Evolutionary conservation across 805 yeast species (phyloP), one percentile per base, ranked within the genome.

Genomic region (Saturnispora kantuleensis): DNA sequence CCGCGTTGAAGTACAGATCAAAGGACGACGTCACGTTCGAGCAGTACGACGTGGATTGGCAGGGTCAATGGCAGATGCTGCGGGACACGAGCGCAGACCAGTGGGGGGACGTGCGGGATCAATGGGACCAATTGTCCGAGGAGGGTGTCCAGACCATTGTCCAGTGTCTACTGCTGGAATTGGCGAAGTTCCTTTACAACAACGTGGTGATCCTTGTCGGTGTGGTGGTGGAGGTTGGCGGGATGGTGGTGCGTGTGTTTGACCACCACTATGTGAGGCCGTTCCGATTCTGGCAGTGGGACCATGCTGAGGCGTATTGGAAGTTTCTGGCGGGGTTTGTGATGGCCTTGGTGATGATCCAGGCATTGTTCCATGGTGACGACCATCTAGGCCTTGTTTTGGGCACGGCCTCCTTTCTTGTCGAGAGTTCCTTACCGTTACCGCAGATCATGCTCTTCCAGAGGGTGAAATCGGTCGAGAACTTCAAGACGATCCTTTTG

Each of bases 261-360:
- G 93, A 84, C 60, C 84, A 84, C 15, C 74, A 74, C 56, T 82
- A 76, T 55, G 66, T 68, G 44, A 66, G 95, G 47, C 80, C 87
- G 1, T 70, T 68, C 40, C 60, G 70, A 33, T 85, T 88, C 56
- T 88, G 96, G 96, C 95, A 86, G 61, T 88, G 96, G 96, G 46
- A 52, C 12, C 44, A 51, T 5, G 33, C 56, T 8, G 36, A 36
- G 2, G 50, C 47, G 1, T 60, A 55, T 44, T 55, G 61, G 61
- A 53, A 52, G 51, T 86, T 84, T 56, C 54, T 87, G 8, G 56
- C 61, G 0, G 55, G 63, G 5, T 81, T 79, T 51, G 50, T 61
- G 9, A 17, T 38, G 9, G 9, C 41, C 3, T 45, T 58, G 12
- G 36, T 51, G 1, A n/a, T 46, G 9, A 33, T 55, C 10, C 64